These are phyloP conservation scores for Colletotrichum phormii DNA, from an alignment of 2,329 filamentous ascomycete genomes.

Conservation along the genomic window DNA sequence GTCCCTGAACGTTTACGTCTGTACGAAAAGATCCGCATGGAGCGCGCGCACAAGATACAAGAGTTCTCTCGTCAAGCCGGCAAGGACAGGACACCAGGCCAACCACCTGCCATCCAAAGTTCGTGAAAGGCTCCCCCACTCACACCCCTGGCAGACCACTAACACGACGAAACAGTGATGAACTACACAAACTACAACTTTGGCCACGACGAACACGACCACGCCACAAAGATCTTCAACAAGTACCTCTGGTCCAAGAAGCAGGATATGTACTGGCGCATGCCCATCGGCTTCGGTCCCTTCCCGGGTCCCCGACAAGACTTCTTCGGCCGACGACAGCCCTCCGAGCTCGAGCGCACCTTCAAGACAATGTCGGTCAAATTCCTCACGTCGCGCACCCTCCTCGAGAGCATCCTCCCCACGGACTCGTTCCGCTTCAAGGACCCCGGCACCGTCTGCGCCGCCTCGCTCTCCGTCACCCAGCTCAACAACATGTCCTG, in stretches of 20 bases:
- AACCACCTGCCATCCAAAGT: constrained; percentile 20
- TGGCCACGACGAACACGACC: constrained; percentile 69
- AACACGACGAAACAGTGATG: constrained; percentile 43
- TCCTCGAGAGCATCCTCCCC: constrained; percentile 61
- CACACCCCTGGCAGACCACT: not conserved
- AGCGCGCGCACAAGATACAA: constrained; percentile 69
- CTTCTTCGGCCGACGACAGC: constrained; percentile 24
- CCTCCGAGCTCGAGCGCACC: constrained; percentile 42
- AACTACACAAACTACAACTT: constrained; percentile 63
- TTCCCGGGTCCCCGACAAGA: constrained; percentile 51
- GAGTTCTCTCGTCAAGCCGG: constrained; percentile 66
- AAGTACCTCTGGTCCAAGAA: constrained; percentile 58
- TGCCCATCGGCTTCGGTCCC: constrained; percentile 58
- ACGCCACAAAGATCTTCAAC: constrained; percentile 61
- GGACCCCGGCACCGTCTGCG: constrained; percentile 55
- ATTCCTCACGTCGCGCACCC: constrained; percentile 62
- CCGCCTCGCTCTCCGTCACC: constrained; percentile 55
- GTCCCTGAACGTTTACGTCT: constrained; percentile 67
- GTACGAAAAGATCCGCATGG: constrained; percentile 68
- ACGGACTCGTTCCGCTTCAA: constrained; percentile 54
- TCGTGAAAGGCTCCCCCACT: not conserved
- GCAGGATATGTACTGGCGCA: constrained; percentile 53
- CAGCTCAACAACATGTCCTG: constrained; percentile 65
- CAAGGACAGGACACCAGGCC: constrained; percentile 47
- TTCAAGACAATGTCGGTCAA: constrained; percentile 60